Evolutionary conservation across 805 yeast species (phyloP).

Genomic region (Candida pseudofarinosa): DNA sequence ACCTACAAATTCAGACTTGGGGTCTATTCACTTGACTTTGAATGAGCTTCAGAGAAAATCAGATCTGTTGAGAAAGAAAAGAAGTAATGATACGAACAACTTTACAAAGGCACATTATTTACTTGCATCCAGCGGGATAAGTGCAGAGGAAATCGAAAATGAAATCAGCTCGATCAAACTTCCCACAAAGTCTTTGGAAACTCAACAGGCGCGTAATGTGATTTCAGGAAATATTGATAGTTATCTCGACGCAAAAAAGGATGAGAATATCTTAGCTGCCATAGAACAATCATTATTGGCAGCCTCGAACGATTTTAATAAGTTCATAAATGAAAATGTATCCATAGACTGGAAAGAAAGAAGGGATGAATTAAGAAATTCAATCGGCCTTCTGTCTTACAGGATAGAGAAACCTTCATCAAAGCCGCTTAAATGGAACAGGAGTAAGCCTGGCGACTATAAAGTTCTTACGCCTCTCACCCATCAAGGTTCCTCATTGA

Average conservation of each 20-base stretch:
- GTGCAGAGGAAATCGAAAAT: conserved; percentile 75
- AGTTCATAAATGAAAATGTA: conserved; percentile 65
- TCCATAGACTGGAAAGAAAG: conserved; percentile 81
- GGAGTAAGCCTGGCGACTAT: conserved; percentile 27
- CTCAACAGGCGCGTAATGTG: conserved; percentile 1
- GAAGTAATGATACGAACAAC: conserved; percentile 27
- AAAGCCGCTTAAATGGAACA: conserved; percentile 32
- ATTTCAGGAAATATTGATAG: conserved; percentile 44
- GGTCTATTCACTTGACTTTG: conserved; percentile 75
- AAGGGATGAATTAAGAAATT: conserved; percentile 67
- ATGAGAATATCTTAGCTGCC: conserved; percentile 75
- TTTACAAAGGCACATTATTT: conserved; percentile 80
- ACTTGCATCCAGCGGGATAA: conserved; percentile 83
- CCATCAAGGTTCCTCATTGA: conserved; percentile 16
- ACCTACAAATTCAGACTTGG: conserved; percentile 56
- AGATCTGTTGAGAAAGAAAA: conserved; percentile 45
- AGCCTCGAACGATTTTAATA: conserved; percentile 82
- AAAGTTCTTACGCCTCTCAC: conserved; percentile 30
- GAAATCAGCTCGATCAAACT: conserved; percentile 40
- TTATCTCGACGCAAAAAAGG: conserved; percentile 66
- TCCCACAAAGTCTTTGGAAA: conserved; percentile 4
- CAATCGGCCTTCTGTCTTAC: conserved; percentile 49
- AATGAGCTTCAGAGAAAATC: conserved; percentile 74
- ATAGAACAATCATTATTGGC: conserved; percentile 73
- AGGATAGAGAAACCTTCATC: conserved; percentile 9